Base-by-base conservation (phyloP, 2,329 filamentous ascomycete species). In the Colletotrichum euphorbiae region DNA sequence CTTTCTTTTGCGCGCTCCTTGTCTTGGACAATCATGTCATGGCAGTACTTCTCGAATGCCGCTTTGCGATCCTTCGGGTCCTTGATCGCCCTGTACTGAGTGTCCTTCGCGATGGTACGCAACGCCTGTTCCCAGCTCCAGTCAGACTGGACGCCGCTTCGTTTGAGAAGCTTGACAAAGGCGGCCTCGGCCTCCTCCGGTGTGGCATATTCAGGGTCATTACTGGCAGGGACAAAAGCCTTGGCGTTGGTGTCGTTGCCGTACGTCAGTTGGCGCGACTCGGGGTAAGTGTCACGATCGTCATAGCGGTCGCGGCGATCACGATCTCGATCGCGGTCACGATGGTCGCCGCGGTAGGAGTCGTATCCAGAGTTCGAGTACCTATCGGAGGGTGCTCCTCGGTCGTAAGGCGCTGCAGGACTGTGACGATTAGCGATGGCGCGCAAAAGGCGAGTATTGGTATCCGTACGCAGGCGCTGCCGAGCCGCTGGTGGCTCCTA, bases 1-100 rank as follows among this genome's bases (percentile, higher is more conserved):
- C 96, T 91, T 81, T 98, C 95, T 80, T 97, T 95, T 76, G 94
- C 94, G 73, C 92, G 92, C 79, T 97, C 93, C 83, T 97, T 96
- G 82, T 99, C 96, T 82, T 98, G 93, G 73, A 92, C 85, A 73
- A 96, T 89, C 79, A 97, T 88, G 78, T 98, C 93, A 74, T 93
- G 87, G 77, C 93, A 93, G 83, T 96, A 99, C 82, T 97, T 97
- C 81, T 97, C 93, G 79, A 98, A 99, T 17, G 94, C 93, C 72
- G 90, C 86, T 80, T 93, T 96, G 73, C 96, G 90, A 76, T 97
- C 94, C 79, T 91, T 94, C 5, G 96, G 93, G 74, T 98, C 94
- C 75, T 95, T 96, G 72, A 99, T 90, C 19, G 96, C 93, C 70
- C 95, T 92, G 78, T 96, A 98, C 75, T 98, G 93, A 51, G 94